These are phyloP conservation scores for Fusarium anthophilum DNA, from an alignment of 2,329 filamentous ascomycete species.

Conservation along the genomic window DNA sequence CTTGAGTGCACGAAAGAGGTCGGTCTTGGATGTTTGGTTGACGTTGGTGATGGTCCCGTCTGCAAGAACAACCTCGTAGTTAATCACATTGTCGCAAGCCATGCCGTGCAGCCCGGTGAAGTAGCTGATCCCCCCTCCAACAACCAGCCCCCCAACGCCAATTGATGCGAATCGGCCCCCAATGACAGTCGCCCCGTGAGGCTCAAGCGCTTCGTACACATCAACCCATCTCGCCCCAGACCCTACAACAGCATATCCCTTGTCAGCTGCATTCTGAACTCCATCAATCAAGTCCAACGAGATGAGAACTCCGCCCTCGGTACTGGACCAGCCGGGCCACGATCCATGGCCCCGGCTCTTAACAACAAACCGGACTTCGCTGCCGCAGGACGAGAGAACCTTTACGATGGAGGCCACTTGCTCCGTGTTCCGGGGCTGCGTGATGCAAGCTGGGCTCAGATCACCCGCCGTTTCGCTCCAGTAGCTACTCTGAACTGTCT, in stretches of 20 bases:
- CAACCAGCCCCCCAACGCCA: not conserved
- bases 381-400: not conserved
- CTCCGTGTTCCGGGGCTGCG: rapidly evolving
- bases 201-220: not conserved
- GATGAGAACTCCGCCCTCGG: not conserved
- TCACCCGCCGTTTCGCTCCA: not conserved
- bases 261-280: not conserved
- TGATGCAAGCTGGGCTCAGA: not conserved
- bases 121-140: not conserved
- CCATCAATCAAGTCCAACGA: not conserved
- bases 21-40: not conserved
- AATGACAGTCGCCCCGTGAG: not conserved
- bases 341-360: not conserved
- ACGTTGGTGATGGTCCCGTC: not conserved
- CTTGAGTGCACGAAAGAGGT: not conserved
- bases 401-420: not conserved
- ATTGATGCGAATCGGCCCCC: not conserved
- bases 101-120: not conserved
- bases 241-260: not conserved
- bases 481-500: rapidly evolving
- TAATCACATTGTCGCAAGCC: not conserved
- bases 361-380: not conserved
- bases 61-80: not conserved
- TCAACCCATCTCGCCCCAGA: not conserved
- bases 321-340: not conserved